phyloP scores from a whole-genome alignment of 2,329 filamentous ascomycete species.

The Aureobasidium sp. region DNA sequence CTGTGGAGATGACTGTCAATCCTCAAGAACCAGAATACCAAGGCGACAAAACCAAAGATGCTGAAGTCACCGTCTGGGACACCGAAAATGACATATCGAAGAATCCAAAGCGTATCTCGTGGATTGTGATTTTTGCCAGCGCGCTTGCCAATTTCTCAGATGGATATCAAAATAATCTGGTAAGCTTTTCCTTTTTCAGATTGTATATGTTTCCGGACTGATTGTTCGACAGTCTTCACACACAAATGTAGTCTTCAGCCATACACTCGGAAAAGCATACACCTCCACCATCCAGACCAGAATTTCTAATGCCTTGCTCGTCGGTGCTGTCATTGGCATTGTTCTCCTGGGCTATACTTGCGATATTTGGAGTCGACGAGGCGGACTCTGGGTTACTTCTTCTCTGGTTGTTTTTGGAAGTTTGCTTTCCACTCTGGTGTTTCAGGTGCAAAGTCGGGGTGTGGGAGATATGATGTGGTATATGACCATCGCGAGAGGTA shows the following conservation, averaged over 20 bases:
- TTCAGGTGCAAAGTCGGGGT: constrained; percentile 27
- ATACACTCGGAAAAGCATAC: constrained; percentile 26
- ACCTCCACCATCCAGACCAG: constrained; percentile 27
- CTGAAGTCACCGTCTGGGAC: not conserved
- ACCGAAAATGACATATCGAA: not conserved
- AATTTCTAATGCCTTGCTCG: constrained; percentile 29
- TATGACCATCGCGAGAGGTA: constrained; percentile 44
- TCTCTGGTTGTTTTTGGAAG: constrained; percentile 28
- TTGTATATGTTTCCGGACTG: not conserved
- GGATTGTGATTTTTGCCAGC: constrained; percentile 20
- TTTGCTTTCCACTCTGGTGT: constrained; percentile 32
- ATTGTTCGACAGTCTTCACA: constrained; percentile 20
- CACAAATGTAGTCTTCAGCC: constrained; percentile 31
- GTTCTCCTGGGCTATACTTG: constrained; percentile 28
- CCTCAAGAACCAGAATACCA: not conserved
- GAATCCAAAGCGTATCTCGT: not conserved
- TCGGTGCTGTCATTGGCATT: constrained; percentile 30
- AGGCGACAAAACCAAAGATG: not conserved
- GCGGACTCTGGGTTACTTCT: constrained; percentile 29
- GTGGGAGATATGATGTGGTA: constrained; percentile 47
- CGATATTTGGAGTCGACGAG: constrained; percentile 29
- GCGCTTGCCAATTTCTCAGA: constrained; percentile 30
- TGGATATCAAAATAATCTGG: constrained; percentile 30
- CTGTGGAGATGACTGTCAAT: not conserved
- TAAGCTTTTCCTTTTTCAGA: not conserved